These are phyloP conservation scores for Rubroboletus satanas DNA, from an alignment of 768 basidiomycete genomes.

Conservation along the genomic window DNA sequence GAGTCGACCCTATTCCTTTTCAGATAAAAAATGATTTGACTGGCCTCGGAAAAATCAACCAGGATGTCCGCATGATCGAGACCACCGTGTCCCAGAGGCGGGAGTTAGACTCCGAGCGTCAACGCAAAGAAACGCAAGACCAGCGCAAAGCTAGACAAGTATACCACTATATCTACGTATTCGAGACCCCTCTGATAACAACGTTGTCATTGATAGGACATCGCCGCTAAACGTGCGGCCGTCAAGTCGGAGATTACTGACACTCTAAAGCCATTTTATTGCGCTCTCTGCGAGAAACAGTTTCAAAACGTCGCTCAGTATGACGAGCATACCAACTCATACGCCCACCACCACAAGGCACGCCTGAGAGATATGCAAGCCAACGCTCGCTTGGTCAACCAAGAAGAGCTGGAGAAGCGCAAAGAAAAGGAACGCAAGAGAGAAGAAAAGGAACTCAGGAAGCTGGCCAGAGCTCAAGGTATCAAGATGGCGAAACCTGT, in stretches of 20 bases:
- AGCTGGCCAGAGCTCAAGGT: constrained; percentile 78
- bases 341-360: constrained; percentile 82
- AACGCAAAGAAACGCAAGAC: constrained; percentile 74
- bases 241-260: constrained; percentile 64
- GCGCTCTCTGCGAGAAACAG: constrained; percentile 80
- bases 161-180: neutral
- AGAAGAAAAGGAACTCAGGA: constrained; percentile 81
- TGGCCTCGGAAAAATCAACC: constrained; percentile 73
- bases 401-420: constrained; percentile 66
- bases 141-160: constrained; percentile 75
- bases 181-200: constrained; percentile 8
- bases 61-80: constrained; percentile 82
- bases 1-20: constrained; percentile 81
- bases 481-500: constrained; percentile 54
- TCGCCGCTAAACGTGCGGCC: constrained; percentile 60
- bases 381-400: constrained; percentile 58
- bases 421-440: constrained; percentile 84
- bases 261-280: constrained; percentile 74
- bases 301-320: constrained; percentile 84
- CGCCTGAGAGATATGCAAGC: constrained; percentile 81
- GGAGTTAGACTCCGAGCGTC: constrained; percentile 75
- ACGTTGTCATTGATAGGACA: constrained; percentile 40
- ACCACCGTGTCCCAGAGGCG: constrained; percentile 81
- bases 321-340: constrained; percentile 87
- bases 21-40: constrained; percentile 72